A percentile compares a stretch with the other conserved stretches of the same genome.
Evolutionary conservation across 2,329 filamentous ascomycete genomes (phyloP).

Genomic region (Xylariaceae sp.): DNA sequence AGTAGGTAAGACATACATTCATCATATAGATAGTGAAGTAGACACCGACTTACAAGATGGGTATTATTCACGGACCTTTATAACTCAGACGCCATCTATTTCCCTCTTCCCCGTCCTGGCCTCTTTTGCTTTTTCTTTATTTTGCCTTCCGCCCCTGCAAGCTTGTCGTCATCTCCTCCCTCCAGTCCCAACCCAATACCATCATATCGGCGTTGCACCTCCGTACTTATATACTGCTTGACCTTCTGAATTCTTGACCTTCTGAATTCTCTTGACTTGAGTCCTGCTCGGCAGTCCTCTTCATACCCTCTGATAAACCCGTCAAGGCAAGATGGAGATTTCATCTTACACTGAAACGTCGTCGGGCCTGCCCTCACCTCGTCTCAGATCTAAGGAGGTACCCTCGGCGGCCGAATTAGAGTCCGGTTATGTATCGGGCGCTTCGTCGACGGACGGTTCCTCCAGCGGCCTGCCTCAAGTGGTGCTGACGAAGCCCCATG

Average conservation of each 20-base stretch:
- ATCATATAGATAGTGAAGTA: slow-evolving; percentile 1
- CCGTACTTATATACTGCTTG: not conserved
- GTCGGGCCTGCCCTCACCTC: slow-evolving; percentile 45
- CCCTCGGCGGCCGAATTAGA: slow-evolving; percentile 56
- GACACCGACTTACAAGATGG: slow-evolving; percentile 8
- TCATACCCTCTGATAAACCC: slow-evolving; percentile 1
- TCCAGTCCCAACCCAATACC: not conserved
- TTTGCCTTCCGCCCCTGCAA: not conserved
- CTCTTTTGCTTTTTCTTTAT: slow-evolving; percentile 1
- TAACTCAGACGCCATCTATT: slow-evolving; percentile 15
- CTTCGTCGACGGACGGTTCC: slow-evolving; percentile 63
- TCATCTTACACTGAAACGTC: slow-evolving; percentile 38
- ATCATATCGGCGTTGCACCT: slow-evolving; percentile 2
- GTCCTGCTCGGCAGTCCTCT: not conserved
- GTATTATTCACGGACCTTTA: slow-evolving; percentile 9
- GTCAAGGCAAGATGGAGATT: slow-evolving; percentile 24
- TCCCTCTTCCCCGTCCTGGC: slow-evolving; percentile 14
- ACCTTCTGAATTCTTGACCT: not conserved
- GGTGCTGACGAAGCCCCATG: slow-evolving; percentile 82
- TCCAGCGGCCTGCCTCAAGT: slow-evolving; percentile 70
- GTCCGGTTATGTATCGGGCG: slow-evolving; percentile 79
- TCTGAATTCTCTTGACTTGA: not conserved
- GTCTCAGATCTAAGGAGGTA: slow-evolving; percentile 40
- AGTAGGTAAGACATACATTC: slow-evolving; percentile 4
- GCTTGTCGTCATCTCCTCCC: slow-evolving; percentile 7